phyloP scores from a whole-genome alignment of 108 stramenopile genomes.

The Skeletonema marinoi region DNA sequence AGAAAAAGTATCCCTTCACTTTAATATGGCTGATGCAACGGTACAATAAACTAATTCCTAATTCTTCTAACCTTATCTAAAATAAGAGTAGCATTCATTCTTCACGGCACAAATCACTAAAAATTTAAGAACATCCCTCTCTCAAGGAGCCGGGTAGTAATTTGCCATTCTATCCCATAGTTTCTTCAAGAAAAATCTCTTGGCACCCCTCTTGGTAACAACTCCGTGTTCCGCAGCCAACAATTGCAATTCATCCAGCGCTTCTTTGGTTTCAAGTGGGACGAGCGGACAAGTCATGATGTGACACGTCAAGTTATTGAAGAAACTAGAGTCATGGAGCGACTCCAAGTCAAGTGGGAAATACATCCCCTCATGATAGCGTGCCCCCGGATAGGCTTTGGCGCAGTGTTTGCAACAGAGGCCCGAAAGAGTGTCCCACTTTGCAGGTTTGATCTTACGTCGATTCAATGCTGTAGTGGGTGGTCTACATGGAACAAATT shows the following conservation, averaged over 20 bases:
- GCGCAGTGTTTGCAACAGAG: background rate
- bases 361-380: conserved; percentile 7
- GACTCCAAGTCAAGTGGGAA: background rate
- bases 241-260: conserved; percentile 8
- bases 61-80: too few species aligned
- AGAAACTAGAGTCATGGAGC: conserved; percentile 6
- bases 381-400: background rate
- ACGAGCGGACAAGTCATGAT: background rate
- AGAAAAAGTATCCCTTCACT: too few species aligned
- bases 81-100: background rate
- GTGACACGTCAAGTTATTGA: conserved; percentile 5
- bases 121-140: too few species aligned
- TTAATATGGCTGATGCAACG: too few species aligned
- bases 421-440: background rate
- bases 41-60: too few species aligned
- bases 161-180: conserved; percentile 14
- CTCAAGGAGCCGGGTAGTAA: background rate
- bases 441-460: background rate
- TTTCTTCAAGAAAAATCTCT: conserved; percentile 9
- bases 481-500: conserved; percentile 6
- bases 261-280: conserved; percentile 2
- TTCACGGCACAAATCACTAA: background rate
- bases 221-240: conserved; percentile 10
- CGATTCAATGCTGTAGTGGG: background rate
- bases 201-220: conserved; percentile 8